These are phyloP conservation scores for Gossypium schwendimanii DNA, from an alignment of 441 rosid genomes.

Conservation along the genomic window DNA sequence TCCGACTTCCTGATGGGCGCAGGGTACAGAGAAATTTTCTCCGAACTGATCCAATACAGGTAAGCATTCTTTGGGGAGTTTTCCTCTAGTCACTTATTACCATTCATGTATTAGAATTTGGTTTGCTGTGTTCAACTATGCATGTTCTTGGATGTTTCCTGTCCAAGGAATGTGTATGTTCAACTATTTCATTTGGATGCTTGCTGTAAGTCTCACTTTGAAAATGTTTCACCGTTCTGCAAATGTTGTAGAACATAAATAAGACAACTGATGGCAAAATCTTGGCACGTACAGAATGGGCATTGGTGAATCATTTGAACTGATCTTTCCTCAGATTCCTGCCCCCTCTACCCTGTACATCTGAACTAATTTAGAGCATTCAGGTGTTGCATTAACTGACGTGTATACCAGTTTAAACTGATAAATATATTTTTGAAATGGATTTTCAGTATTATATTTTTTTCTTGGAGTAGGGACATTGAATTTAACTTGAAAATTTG, in stretches of 20 bases:
- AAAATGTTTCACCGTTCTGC: background rate
- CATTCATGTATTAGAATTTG: background rate
- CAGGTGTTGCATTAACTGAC: background rate
- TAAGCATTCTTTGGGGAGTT: constrained; percentile 12
- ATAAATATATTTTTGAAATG: background rate
- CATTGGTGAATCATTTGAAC: background rate
- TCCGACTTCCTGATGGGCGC: constrained; percentile 88
- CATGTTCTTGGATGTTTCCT: constrained; percentile 4
- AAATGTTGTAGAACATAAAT: background rate
- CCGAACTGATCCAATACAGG: constrained; percentile 69
- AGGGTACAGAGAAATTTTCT: constrained; percentile 77
- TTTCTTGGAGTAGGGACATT: background rate
- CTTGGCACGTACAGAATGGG: background rate
- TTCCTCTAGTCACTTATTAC: background rate
- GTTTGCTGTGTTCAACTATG: background rate
- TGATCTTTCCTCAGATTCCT: background rate
- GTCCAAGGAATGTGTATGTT: background rate
- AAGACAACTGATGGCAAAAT: background rate
- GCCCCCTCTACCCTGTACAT: background rate
- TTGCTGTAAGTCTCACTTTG: background rate
- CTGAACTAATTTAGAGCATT: background rate
- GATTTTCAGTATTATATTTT: background rate
- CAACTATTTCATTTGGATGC: background rate
- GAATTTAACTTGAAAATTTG: background rate
- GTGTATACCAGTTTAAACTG: background rate